A percentile compares a stretch with the other conserved stretches of the same genome.
Evolutionary conservation across 139 green algal genomes (phyloP).

Genomic region (Chlorokybus atmophyticus): DNA sequence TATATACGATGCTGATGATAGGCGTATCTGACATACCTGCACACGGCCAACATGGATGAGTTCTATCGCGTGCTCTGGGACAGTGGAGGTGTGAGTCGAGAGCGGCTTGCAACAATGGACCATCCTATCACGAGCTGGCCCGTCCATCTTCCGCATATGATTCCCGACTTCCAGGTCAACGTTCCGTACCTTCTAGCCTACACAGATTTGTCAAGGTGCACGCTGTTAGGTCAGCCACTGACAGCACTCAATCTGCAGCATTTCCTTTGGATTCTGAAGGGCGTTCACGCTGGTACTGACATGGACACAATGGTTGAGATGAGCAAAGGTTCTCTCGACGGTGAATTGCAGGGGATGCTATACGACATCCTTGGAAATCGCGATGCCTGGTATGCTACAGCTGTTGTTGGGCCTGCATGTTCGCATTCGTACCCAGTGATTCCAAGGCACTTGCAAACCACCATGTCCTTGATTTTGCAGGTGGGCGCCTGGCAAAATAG

Average conservation of each 20-base stretch:
- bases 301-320: conserved; percentile 64
- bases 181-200: too few relatives aligned
- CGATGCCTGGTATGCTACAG: conserved; percentile 43
- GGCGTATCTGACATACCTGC: conserved; percentile 67
- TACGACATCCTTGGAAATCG: conserved; percentile 65
- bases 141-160: conserved; percentile 75
- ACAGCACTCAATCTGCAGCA: conserved; percentile 44
- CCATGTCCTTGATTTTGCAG: too few relatives aligned
- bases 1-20: too few relatives aligned
- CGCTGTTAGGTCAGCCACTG: too few relatives aligned
- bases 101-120: conserved; percentile 45
- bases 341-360: conserved; percentile 27
- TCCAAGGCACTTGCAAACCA: too few relatives aligned
- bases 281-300: conserved; percentile 55
- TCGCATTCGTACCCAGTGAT: too few relatives aligned
- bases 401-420: too few relatives aligned
- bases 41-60: conserved; percentile 32
- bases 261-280: conserved; percentile 83
- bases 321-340: conserved; percentile 25
- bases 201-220: too few relatives aligned
- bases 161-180: conserved; percentile 41
- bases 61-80: conserved; percentile 46
- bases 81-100: conserved; percentile 46
- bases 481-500: conserved; percentile 80
- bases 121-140: conserved; percentile 18